Evolutionary conservation across 2,329 filamentous ascomycete genomes (phyloP).

Genomic region (Talaromyces sp.): DNA sequence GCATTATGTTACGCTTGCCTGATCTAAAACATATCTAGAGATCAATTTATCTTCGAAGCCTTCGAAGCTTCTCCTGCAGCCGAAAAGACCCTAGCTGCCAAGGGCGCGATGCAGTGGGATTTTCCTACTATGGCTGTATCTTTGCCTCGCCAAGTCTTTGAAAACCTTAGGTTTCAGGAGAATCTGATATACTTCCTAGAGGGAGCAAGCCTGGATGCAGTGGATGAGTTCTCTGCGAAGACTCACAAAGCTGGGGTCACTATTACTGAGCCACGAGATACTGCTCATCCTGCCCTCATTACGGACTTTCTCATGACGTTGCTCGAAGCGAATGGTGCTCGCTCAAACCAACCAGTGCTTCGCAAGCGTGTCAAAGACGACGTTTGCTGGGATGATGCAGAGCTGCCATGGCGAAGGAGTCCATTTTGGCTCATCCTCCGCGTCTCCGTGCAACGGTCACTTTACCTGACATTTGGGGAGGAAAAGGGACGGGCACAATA

Average conservation of each 20-base stretch:
- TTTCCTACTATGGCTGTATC: conserved; percentile 55
- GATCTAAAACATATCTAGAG: not conserved
- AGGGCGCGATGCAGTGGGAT: conserved; percentile 52
- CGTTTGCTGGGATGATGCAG: conserved; percentile 46
- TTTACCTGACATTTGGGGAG: conserved; percentile 40
- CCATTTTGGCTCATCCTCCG: conserved; percentile 60
- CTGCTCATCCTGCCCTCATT: conserved; percentile 53
- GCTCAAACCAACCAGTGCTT: conserved; percentile 35
- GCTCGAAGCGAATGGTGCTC: conserved; percentile 50
- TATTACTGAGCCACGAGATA: conserved; percentile 55
- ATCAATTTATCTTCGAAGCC: conserved; percentile 49
- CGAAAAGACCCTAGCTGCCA: conserved; percentile 48
- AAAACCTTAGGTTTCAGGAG: conserved; percentile 2
- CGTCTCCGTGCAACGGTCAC: conserved; percentile 51
- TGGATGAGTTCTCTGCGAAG: not conserved
- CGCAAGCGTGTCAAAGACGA: conserved; percentile 60
- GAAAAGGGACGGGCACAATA: conserved; percentile 47
- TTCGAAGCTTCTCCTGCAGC: conserved; percentile 57
- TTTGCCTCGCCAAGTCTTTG: conserved; percentile 40
- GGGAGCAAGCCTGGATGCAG: not conserved
- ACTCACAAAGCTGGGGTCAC: not conserved
- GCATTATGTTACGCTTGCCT: not conserved
- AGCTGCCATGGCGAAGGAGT: conserved; percentile 57
- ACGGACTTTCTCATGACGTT: conserved; percentile 57
- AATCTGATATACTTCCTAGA: not conserved